phyloP scores from a whole-genome alignment of 2,329 filamentous ascomycete species.

The Aplosporella prunicola region DNA sequence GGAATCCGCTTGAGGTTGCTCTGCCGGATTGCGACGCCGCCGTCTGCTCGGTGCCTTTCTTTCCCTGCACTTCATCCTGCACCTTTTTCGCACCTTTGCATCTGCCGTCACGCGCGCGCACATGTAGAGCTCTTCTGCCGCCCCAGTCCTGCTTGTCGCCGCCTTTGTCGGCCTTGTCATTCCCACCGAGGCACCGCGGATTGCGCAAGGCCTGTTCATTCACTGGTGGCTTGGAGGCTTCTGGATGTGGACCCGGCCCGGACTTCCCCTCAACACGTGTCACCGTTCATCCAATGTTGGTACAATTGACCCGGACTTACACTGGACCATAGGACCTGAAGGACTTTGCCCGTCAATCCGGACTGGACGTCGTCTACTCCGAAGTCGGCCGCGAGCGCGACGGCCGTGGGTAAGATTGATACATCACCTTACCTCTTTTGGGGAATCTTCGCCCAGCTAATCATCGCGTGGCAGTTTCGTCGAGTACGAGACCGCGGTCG shows the following conservation, averaged over 20 bases:
- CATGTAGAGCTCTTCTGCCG: no score
- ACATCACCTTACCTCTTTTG: no score
- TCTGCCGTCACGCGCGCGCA: no score
- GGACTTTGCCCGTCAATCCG: slow-evolving; percentile 96
- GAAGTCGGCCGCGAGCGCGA: slow-evolving; percentile 89
- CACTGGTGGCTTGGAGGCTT: slow-evolving; percentile 9
- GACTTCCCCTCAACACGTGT: slow-evolving; percentile 17
- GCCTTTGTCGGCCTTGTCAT: no score
- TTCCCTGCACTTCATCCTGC: no score
- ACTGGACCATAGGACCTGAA: slow-evolving; percentile 88
- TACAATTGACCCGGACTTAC: slow-evolving; percentile 56
- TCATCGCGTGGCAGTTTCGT: slow-evolving; percentile 73
- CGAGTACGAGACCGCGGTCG: slow-evolving; percentile 88
- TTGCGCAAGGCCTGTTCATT: slow-evolving; percentile 10
- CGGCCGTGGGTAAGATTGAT: slow-evolving; percentile 86
- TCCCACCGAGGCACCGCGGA: not conserved
- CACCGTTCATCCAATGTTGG: slow-evolving; percentile 23
- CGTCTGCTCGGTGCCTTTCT: no score
- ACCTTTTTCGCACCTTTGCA: no score
- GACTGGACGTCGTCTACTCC: slow-evolving; percentile 95
- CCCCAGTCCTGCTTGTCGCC: no score
- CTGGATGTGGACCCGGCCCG: slow-evolving; percentile 9
- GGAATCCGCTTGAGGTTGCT: slow-evolving; percentile 10
- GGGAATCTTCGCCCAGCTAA: no score
- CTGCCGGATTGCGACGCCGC: slow-evolving; percentile 10